Base-by-base conservation (phyloP, 306 rosid genomes). In the Myrica gale region DNA sequence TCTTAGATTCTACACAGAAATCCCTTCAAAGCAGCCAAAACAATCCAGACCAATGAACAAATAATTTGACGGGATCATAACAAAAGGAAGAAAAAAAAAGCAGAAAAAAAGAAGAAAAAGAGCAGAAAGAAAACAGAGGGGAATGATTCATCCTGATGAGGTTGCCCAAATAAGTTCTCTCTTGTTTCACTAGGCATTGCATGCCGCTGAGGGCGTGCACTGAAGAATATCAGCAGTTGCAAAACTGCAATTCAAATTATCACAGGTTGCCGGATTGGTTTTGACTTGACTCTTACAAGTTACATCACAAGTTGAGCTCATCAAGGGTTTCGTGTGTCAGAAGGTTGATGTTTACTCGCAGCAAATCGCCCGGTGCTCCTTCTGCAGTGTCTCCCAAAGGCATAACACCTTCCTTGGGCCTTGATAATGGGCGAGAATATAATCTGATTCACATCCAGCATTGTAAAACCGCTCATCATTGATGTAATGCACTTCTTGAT, bases 361-460 rank as follows among this genome's bases (percentile, higher is more conserved):
- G 82, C 98, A 93, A 48, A 2, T 56, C 73, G 97, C 83, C 51
- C 80, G 62, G 57, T 82, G 84, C 70, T 87, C 89, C 79, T 81
- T 90, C 81, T 82, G 97, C 87, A 91, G 89, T 86, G 77, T 94
- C 81, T 94, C 96, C 98, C 97, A 94, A 50, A 91, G 97, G 85
- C 98, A 94, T 51, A 94, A 58, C 74, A 94, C 89, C 83, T 86
- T 82, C 61, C 96, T 88, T 23, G 97, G 96, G 74, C 76, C 88
- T 81, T 94, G 97, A 84, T 90, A 94, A 84, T 91, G 98, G 15
- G 96, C 95, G 68, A 94, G 89, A 72, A 90, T 79, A 69, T 90
- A 94, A 79, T 91, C 83, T 44, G 91, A 56, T 44, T 90, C 95
- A 58, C 97, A 94, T 13, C 96, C 97, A 56, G 91, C 91, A 74